A percentile compares a stretch with the other conserved stretches of the same genome.
Evolutionary conservation across 2,329 filamentous ascomycete species (phyloP).

Genomic region (Chrysosphaeria jannelii): DNA sequence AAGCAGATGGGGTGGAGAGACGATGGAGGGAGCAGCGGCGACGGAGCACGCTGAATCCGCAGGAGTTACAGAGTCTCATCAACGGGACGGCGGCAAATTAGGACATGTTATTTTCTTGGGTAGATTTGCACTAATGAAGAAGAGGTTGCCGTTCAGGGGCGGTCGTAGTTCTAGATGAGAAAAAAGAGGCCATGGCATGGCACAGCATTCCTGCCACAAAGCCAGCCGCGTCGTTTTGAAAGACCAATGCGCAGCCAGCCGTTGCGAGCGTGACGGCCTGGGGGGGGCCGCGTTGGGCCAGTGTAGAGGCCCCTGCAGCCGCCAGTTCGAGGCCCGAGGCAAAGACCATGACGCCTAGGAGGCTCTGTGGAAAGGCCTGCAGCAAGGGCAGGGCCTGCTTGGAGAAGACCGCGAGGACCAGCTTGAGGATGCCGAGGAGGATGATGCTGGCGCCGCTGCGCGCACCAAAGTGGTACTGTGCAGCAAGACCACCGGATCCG

Average conservation of each 20-base stretch:
- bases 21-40: slow-evolving; percentile 14
- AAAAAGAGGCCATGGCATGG: too few species aligned
- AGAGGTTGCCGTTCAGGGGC: too few species aligned
- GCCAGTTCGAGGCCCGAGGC: slow-evolving; percentile 70
- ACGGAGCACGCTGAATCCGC: slow-evolving; percentile 44
- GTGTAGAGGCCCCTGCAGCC: slow-evolving; percentile 41
- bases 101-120: too few species aligned
- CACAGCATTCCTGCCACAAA: slow-evolving; percentile 61
- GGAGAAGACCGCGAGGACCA: slow-evolving; percentile 45
- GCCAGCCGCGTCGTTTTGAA: slow-evolving; percentile 70
- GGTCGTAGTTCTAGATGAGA: too few species aligned
- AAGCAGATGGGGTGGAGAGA: slow-evolving; percentile 1
- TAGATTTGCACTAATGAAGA: too few species aligned
- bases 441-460: slow-evolving; percentile 64
- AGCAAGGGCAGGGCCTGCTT: slow-evolving; percentile 45
- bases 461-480: slow-evolving; percentile 73
- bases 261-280: slow-evolving; percentile 86
- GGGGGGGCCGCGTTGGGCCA: slow-evolving; percentile 31
- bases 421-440: slow-evolving; percentile 44
- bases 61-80: slow-evolving; percentile 42
- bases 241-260: slow-evolving; percentile 50
- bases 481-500: slow-evolving; percentile 69
- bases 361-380: slow-evolving; percentile 37
- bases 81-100: too few species aligned
- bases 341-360: slow-evolving; percentile 70